Percentiles rank a stretch among this genome's conserved stretches.
These are phyloP conservation scores for Luffa aegyptiaca DNA, from an alignment of 306 rosid species.

Conservation along the genomic window DNA sequence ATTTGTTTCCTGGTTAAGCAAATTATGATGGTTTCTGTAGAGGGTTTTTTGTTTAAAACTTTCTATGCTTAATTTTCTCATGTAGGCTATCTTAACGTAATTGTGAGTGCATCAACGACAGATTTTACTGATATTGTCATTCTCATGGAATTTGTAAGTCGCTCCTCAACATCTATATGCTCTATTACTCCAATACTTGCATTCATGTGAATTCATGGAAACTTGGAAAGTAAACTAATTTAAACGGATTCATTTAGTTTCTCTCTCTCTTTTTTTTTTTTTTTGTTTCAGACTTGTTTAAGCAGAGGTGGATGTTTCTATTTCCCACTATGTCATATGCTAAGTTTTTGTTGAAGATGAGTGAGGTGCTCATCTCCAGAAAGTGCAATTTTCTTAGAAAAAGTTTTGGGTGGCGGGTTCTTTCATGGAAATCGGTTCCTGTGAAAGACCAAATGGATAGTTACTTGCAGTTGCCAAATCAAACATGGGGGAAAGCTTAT, in stretches of 20 bases:
- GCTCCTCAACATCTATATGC: neutral
- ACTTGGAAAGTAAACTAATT: too few relatives aligned
- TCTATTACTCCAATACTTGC: neutral
- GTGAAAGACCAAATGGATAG: neutral
- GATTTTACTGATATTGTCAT: neutral
- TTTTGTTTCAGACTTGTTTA: conserved; percentile 50
- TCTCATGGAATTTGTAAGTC: conserved; percentile 10
- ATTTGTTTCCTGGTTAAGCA: neutral
- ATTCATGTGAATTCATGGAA: neutral
- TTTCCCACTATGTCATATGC: conserved; percentile 73
- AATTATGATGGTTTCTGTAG: neutral
- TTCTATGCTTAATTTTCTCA: neutral
- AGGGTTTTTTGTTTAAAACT: neutral
- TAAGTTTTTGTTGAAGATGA: conserved; percentile 29
- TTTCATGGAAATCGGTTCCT: neutral
- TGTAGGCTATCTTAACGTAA: neutral
- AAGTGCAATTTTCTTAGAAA: neutral
- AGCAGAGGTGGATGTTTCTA: conserved; percentile 67
- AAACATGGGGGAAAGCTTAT: neutral
- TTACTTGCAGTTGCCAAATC: neutral
- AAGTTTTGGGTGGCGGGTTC: neutral
- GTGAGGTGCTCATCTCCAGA: neutral
- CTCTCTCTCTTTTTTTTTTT: too few relatives aligned
- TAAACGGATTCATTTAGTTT: neutral
- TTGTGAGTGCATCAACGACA: neutral